These are phyloP conservation scores for Eucalyptus polybractea DNA, from an alignment of 345 rosid genomes.

Conservation along the genomic window DNA sequence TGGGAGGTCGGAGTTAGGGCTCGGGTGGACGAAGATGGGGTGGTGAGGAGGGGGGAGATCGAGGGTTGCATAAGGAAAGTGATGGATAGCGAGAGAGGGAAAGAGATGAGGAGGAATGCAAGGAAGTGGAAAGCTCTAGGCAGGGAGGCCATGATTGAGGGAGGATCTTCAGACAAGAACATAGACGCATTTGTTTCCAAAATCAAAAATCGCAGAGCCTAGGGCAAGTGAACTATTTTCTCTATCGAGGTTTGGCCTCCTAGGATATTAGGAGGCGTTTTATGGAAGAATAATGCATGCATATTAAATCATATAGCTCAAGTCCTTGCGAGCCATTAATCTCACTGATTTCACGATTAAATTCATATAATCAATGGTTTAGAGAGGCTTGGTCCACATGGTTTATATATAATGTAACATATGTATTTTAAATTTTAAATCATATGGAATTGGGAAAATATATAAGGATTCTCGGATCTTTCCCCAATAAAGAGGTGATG, in stretches of 20 bases:
- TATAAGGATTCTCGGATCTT: background rate
- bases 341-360: background rate
- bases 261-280: background rate
- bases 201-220: background rate
- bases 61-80: conserved; percentile 31
- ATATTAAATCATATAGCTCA: background rate
- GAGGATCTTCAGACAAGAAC: conserved; percentile 36
- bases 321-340: background rate
- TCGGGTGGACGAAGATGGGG: conserved; percentile 23
- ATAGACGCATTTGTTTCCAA: conserved; percentile 19
- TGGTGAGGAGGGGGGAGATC: conserved; percentile 37
- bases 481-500: background rate
- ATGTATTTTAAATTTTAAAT: background rate
- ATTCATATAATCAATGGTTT: background rate
- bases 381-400: background rate
- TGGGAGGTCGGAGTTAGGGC: conserved; percentile 59
- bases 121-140: conserved; percentile 37
- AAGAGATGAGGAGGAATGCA: conserved; percentile 22
- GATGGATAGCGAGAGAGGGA: conserved; percentile 35
- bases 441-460: background rate
- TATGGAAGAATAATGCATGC: background rate
- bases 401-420: background rate
- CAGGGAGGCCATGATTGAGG: conserved; percentile 22
- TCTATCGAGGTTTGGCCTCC: background rate
- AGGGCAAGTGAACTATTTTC: background rate